Evolutionary conservation across 192 early-diverging fungal genomes (phyloP), one percentile per base, ranked within the genome.

Genomic region (Backusella circina): DNA sequence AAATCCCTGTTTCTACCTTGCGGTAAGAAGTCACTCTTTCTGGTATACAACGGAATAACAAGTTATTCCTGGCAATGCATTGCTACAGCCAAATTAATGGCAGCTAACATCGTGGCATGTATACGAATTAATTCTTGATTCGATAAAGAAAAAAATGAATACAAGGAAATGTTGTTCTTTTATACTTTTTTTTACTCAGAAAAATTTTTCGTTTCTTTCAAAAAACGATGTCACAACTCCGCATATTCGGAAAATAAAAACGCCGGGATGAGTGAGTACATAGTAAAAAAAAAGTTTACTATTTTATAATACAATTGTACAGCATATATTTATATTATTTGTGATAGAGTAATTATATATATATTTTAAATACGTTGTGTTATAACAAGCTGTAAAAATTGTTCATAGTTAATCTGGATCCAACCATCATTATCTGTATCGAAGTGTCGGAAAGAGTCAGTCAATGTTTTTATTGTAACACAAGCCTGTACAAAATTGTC

Each of bases 401-500:
- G 85, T 73, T 93, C 91, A 69, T 93, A 93, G 78, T 84, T 90
- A 74, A 95, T 90, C 61, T 90, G 86, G 71, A 92, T 91, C 87
- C 90, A 93, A 31, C 93, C 93, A 78, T 92, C 90, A 71, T 87
- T 83, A 70, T 95, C 90, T 15, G 89, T 87, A 78, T 95, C 92
- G 70, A 89, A 87, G 37, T 86, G 80, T 78, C 89, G 84, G 86
- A 95, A 95, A 15, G 92, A 82, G 36, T 93, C 92, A 16, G 92
- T 93, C 77, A 93, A 81, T 32, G 87, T 88, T 82, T 90, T 91
- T 77, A 93, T 86, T 71, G 91, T 93, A 32, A 93, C 92, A 66
- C 91, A 93, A 33, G 88, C 82, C 75, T 93, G 90, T 44, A 95
- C 92, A 85, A 95, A 95, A 76, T 93, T 93, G 75, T 95, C 93